A percentile compares a stretch with the other conserved stretches of the same genome.
Conservation (phyloP, 1,284 basidiomycete genomes). For the Butyriboletus appendiculatus region DNA sequence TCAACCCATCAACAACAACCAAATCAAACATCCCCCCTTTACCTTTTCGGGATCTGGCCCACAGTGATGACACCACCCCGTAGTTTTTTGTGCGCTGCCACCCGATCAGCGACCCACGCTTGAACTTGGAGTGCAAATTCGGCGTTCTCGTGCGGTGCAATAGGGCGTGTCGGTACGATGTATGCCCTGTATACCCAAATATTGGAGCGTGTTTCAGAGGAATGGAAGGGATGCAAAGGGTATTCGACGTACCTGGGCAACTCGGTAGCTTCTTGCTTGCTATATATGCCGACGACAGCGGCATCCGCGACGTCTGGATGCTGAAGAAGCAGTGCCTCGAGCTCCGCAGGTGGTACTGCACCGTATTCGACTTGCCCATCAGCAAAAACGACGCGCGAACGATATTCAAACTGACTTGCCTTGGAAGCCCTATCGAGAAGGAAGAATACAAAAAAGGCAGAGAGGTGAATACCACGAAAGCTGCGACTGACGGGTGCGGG, state of each 20-base stretch:
- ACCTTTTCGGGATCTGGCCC: constrained; percentile 70
- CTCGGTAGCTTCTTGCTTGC: constrained; percentile 67
- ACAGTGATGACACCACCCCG: constrained; percentile 65
- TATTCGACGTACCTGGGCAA: constrained; percentile 57
- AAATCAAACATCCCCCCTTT: neutral
- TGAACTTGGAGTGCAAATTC: constrained; percentile 52
- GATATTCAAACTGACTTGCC: constrained; percentile 39
- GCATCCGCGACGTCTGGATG: constrained; percentile 73
- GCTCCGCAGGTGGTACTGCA: constrained; percentile 79
- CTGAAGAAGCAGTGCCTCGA: constrained; percentile 72
- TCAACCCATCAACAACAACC: neutral
- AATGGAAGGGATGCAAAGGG: neutral
- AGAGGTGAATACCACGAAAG: neutral
- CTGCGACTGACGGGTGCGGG: no score
- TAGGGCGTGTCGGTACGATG: constrained; percentile 44
- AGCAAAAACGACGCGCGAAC: constrained; percentile 5
- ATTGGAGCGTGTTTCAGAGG: neutral
- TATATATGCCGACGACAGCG: constrained; percentile 72
- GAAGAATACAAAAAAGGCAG: neutral
- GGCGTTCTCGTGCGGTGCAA: constrained; percentile 35
- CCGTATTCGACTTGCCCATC: neutral
- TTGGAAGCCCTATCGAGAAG: constrained; percentile 55
- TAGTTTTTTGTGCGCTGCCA: constrained; percentile 65
- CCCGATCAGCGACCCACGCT: constrained; percentile 62
- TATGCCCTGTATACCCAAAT: constrained; percentile 54